These are phyloP conservation scores for Apiospora phragmitis DNA, from an alignment of 2,329 filamentous ascomycete species.

Conservation along the genomic window DNA sequence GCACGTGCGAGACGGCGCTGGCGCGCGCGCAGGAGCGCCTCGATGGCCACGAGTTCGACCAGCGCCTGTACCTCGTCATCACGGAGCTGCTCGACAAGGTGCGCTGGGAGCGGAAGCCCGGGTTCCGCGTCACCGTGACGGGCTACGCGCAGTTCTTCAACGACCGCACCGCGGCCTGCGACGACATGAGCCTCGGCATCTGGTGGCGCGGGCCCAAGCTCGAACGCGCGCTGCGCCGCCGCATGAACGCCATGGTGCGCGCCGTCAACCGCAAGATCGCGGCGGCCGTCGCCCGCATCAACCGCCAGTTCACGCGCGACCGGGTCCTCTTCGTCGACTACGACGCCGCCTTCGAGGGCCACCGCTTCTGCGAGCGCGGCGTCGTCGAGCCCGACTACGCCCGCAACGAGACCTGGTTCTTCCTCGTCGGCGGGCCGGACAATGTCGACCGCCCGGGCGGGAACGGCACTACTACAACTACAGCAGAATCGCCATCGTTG, in stretches of 20 bases:
- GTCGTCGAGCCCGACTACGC: conserved; percentile 45
- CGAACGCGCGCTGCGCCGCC: conserved; percentile 36
- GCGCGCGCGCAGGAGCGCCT: conserved; percentile 34
- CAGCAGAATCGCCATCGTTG: too few relatives aligned
- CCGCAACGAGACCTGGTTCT: conserved; percentile 48
- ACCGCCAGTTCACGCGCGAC: conserved; percentile 35
- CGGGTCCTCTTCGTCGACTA: conserved; percentile 47
- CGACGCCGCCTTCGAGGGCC: conserved; percentile 43
- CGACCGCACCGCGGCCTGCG: conserved; percentile 42
- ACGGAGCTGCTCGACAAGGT: conserved; percentile 44
- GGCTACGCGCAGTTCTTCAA: conserved; percentile 52
- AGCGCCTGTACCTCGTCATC: conserved; percentile 39
- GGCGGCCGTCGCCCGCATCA: conserved; percentile 36
- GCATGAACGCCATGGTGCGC: conserved; percentile 46
- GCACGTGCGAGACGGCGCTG: conserved; percentile 44
- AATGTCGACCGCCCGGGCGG: conserved; percentile 29
- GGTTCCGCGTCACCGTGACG: conserved; percentile 45
- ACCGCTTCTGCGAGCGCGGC: conserved; percentile 43
- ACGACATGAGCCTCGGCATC: conserved; percentile 45
- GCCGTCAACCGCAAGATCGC: conserved; percentile 43
- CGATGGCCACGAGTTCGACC: conserved; percentile 37
- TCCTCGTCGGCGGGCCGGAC: conserved; percentile 45
- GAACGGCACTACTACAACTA: conserved; percentile 19
- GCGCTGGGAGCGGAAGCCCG: conserved; percentile 44
- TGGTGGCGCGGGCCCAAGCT: conserved; percentile 46